Base-by-base conservation (phyloP, 129 eudicot genomes). In the Centrapalus pauciflorus region DNA sequence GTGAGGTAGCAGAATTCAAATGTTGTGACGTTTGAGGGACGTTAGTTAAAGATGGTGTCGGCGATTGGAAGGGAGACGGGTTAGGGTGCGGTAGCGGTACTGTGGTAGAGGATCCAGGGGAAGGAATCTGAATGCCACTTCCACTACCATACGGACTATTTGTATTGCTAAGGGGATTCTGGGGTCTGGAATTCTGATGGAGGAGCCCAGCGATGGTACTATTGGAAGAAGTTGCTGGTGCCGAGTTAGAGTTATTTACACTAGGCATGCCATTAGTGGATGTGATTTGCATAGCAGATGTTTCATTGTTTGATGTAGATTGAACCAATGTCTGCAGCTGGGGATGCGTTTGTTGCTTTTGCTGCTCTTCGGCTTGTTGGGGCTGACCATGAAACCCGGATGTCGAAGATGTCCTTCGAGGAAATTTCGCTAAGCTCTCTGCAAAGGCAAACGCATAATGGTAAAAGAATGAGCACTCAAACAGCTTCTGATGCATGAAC, bases 371-470 rank as follows among this genome's bases (percentile, higher is more conserved):
- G 0, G 80, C 72, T 70, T 83, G 90, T 54, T 87, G 96, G 57
- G 76, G 69, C 55, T 89, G 96, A 52, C 68, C 74, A 69, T 78
- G 89, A 67, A 76, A 54, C 33, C 84, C 80, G 26, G 90, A 62
- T 64, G 95, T 65, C 14, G 95, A 61, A 38, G 67, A 78, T 25
- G 90, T 80, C 71, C 95, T 82, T 63, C 95, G 75, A 12, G 96
- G 92, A 76, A 82, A 93, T 58, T 89, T 93, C 14, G 99, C 82
- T 75, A 93, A 86, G 80, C 99, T 89, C 85, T 93, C 99, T 93
- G 88, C 21, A 37, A 67, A 81, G 26, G 13, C 28, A 62, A 58
- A 71, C 7, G 6, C 12, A 27, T n/a, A 7, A 21, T n/a, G n/a
- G n/a, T n/a, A 55, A 23, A 26, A 51, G 28, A 27, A 26, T 35